Conservation (phyloP, 495 filamentous ascomycete genomes). For the Aspergillus affinis region DNA sequence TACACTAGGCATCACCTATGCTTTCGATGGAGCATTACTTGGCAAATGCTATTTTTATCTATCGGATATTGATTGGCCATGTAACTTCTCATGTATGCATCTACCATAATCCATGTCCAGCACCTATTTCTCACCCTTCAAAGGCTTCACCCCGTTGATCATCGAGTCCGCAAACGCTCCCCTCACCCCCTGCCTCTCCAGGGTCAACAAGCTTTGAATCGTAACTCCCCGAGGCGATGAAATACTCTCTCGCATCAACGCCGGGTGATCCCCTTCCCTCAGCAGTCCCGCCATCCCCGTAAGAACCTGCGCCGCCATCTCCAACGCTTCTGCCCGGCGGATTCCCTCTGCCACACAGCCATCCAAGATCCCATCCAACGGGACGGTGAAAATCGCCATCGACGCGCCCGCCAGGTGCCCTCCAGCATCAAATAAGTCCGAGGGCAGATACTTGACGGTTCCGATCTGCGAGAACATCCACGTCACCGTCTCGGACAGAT, state of each 20-base stretch:
- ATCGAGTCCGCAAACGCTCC: conserved; percentile 21
- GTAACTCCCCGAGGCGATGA: conserved; percentile 40
- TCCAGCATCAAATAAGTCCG: conserved; percentile 29
- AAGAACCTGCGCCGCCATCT: conserved; percentile 33
- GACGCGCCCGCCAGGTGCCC: conserved; percentile 34
- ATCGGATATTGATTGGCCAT: background rate
- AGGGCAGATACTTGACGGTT: conserved; percentile 28
- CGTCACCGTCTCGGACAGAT: conserved; percentile 18
- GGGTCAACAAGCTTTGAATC: conserved; percentile 31
- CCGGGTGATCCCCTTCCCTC: conserved; percentile 34
- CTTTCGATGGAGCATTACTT: background rate
- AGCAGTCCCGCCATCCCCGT: conserved; percentile 33
- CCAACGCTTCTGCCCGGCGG: conserved; percentile 33
- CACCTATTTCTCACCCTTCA: conserved; percentile 10
- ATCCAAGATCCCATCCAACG: conserved; percentile 41
- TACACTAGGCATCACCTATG: too few relatives aligned
- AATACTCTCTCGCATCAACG: conserved; percentile 34
- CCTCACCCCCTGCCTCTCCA: conserved; percentile 35
- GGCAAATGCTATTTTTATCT: background rate
- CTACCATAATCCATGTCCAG: too few relatives aligned
- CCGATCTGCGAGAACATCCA: conserved; percentile 34
- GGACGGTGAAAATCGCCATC: conserved; percentile 32
- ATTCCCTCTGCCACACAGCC: conserved; percentile 41
- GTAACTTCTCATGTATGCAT: too few relatives aligned
- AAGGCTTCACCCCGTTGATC: conserved; percentile 20